phyloP scores from a whole-genome alignment of 2,329 filamentous ascomycete genomes.

The Clonostachys byssicola region DNA sequence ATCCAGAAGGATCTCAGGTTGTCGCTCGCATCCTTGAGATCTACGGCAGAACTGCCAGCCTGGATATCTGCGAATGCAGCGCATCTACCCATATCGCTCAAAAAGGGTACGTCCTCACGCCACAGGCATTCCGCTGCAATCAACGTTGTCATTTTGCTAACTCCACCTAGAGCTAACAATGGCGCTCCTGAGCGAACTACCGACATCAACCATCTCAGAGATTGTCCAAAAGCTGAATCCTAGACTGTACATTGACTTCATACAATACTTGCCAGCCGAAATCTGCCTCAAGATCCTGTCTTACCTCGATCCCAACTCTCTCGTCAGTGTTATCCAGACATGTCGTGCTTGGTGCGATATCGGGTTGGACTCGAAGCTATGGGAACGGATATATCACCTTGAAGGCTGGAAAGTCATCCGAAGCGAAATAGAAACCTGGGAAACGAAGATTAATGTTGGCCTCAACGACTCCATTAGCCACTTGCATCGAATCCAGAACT shows the following conservation, averaged over 20 bases:
- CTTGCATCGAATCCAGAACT: slow-evolving; percentile 35
- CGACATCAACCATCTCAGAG: slow-evolving; percentile 73
- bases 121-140: background rate
- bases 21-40: slow-evolving; percentile 25
- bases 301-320: slow-evolving; percentile 75
- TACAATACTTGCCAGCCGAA: slow-evolving; percentile 80
- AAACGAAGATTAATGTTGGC: slow-evolving; percentile 51
- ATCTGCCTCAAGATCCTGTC: slow-evolving; percentile 87
- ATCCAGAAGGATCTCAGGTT: slow-evolving; percentile 22
- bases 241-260: slow-evolving; percentile 88
- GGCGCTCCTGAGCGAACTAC: slow-evolving; percentile 70
- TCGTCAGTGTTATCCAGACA: slow-evolving; percentile 74
- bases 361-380: slow-evolving; percentile 78
- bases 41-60: slow-evolving; percentile 38
- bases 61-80: slow-evolving; percentile 47
- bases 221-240: slow-evolving; percentile 79
- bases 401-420: slow-evolving; percentile 81
- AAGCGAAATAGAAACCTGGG: slow-evolving; percentile 62
- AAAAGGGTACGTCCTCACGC: slow-evolving; percentile 35
- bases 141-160: slow-evolving; percentile 3
- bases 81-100: slow-evolving; percentile 41
- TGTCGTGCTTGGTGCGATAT: slow-evolving; percentile 80
- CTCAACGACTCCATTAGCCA: slow-evolving; percentile 29
- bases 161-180: slow-evolving; percentile 68
- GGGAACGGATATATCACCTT: slow-evolving; percentile 75